phyloP scores from a whole-genome alignment of 225 moss, liverwort and hornwort species.

The Lunularia cruciata region DNA sequence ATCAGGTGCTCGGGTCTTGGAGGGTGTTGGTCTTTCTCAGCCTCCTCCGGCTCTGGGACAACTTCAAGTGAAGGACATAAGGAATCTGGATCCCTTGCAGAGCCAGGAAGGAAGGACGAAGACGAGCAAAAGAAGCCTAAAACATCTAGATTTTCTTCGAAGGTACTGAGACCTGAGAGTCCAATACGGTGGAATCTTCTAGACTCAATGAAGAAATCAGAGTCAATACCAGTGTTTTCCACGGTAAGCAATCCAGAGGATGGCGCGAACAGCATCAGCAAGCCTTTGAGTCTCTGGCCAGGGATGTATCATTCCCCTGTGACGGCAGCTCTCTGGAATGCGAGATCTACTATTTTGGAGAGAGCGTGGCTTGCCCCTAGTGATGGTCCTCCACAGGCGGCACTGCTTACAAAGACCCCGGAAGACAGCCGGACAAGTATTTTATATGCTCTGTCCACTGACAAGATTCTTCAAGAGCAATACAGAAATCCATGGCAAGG shows the following conservation, averaged over 20 bases:
- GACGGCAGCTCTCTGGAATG: slow-evolving; percentile 87
- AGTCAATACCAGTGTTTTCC: slow-evolving; percentile 39
- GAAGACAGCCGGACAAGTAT: slow-evolving; percentile 84
- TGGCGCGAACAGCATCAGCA: background rate
- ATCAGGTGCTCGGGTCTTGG: background rate
- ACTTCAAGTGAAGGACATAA: background rate
- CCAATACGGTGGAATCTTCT: slow-evolving; percentile 26
- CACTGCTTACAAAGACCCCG: slow-evolving; percentile 54
- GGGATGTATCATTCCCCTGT: slow-evolving; percentile 96
- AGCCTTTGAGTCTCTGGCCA: slow-evolving; percentile 84
- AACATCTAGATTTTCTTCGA: background rate
- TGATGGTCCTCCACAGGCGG: slow-evolving; percentile 68
- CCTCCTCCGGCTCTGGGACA: background rate
- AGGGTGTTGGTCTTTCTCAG: background rate
- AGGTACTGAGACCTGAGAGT: slow-evolving; percentile 14
- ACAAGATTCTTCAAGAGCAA: slow-evolving; percentile 68
- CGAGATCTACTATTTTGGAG: slow-evolving; percentile 73
- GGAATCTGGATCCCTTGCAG: background rate
- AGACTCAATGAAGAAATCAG: slow-evolving; percentile 27
- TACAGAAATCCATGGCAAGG: slow-evolving; percentile 86
- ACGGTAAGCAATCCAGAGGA: slow-evolving; percentile 34
- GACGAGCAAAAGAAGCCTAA: background rate
- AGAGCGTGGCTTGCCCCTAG: slow-evolving; percentile 44
- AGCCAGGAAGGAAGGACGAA: background rate
- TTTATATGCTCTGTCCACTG: slow-evolving; percentile 58